Percentiles rank a stretch among this genome's conserved stretches.
These are phyloP conservation scores for Leishmania braziliensis DNA, from an alignment of 208 protist species.

Conservation along the genomic window DNA sequence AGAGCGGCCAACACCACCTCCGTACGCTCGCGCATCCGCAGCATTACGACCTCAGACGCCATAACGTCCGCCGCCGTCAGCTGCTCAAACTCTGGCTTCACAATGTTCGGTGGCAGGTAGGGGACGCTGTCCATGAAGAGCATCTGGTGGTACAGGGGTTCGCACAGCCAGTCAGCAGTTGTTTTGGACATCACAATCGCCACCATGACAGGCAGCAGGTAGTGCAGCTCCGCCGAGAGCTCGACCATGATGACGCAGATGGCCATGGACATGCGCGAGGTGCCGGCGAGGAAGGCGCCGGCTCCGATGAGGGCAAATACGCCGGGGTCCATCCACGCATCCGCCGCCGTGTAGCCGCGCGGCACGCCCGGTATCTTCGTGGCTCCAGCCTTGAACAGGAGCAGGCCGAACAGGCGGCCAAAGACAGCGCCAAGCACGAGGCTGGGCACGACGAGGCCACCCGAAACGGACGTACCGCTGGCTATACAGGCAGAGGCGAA, in stretches of 20 bases:
- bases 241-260: conserved; percentile 96
- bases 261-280: conserved; percentile 93
- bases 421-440: conserved; percentile 90
- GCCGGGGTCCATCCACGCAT: conserved; percentile 90
- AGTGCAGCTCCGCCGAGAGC: conserved; percentile 92
- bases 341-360: conserved; percentile 50
- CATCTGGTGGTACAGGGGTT: conserved; percentile 93
- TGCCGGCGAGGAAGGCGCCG: conserved; percentile 90
- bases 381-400: conserved; percentile 67
- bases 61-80: conserved; percentile 92
- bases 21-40: conserved; percentile 69
- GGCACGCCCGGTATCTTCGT: conserved; percentile 21
- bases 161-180: conserved; percentile 86
- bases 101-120: conserved; percentile 74
- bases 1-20: conserved; percentile 72
- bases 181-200: conserved; percentile 92
- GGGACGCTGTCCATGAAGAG: conserved; percentile 89
- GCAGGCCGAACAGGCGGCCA: conserved; percentile 78
- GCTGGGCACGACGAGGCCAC: conserved; percentile 90
- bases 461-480: conserved; percentile 81
- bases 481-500: conserved; percentile 74
- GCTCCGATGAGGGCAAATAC: conserved; percentile 94
- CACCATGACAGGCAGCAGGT: conserved; percentile 94
- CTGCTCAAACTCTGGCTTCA: conserved; percentile 81
- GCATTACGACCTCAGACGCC: conserved; percentile 74